Evolutionary conservation across 2,329 filamentous ascomycete genomes (phyloP), one percentile per base, ranked within the genome.

Genomic region (Sodiomyces alkalinus): DNA sequence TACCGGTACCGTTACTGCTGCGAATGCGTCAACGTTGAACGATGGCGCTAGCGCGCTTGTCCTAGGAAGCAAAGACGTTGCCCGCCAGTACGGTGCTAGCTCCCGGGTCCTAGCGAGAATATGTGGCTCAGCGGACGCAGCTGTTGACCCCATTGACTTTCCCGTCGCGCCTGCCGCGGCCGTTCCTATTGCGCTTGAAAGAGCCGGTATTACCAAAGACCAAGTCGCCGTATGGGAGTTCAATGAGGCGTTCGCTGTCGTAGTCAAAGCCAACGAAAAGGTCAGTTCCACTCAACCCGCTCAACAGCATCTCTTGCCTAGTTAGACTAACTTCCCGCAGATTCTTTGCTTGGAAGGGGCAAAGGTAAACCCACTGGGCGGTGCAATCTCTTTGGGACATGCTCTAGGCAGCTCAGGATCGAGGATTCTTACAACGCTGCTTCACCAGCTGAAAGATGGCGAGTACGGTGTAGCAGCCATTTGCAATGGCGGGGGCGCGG

Each of bases 151-250:
- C 0, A 78, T 96, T 19, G 87, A 98, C 55, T 98, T 98, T 60
- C 86, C 90, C 10, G 64, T 94, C 24, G 90, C 90, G 2, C 90
- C 90, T 1, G 69, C 90, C 21, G 86, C 92, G 53, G 87, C 87
- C 5, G 87, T 96, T 0, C 85, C 87, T 3, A 73, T 94, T 43
- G 86, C 86, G 8, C 64, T 98, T 28, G 70, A 85, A 53, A 70
- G 86, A 32, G 90, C 90, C 1, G 86, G 87, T 8, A 86, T 98
- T 40, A 82, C 73, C 39, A 83, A 86, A 55, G 79, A 92, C 26
- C 80, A 96, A 52, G 83, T 98, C 25, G 76, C 87, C 5, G 61
- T 94, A 14, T 96, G 90, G 87, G 90, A 96, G 52, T 93, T 98
- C 55, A 98, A 98, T 53, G 90, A 98, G 58, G 90, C 90, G 0